Evolutionary conservation across 2,329 filamentous ascomycete species (phyloP), one percentile per base, ranked within the genome.

Genomic region (Verticillium nubilum): DNA sequence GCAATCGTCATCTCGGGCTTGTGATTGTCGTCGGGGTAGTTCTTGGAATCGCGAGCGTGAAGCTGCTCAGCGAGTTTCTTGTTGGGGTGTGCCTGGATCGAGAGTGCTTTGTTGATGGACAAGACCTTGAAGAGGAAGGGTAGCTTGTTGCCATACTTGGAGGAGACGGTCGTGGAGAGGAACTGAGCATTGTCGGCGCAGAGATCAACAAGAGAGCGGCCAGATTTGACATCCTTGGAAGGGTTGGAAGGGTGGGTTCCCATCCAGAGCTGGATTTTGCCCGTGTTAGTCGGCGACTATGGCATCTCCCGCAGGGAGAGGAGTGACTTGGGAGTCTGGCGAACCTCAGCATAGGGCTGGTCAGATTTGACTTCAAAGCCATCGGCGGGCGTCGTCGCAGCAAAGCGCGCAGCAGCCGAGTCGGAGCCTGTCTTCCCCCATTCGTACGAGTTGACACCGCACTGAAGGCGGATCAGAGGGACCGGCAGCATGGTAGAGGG

Each of bases 1-100:
- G 95, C 95, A 73, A 99, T 97, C 63, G 95, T 93, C 95, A 99
- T 99, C 77, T 99, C 95, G 33, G 95, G 95, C 78, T 99, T 99
- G 82, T 99, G 95, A 78, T 99, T 99, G 79, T 98, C 94, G 80
- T 99, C 92, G 60, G 94, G 95, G 72, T 99, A 99, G 80, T 99
- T 96, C 76, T 91, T 91, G 55, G 92, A 84, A 71, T 99, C 94
- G 63, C 83, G 86, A 42, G 87, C 85, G 73, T 98, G 95, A 29
- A 99, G 80, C 72, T 92, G 79, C 77, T 96, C 94, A 57, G 95
- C 95, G 15, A 79, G 87, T 76, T 90, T 91, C 84, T 97, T 97
- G 79, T 97, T 96, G 57, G 92, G 92, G 67, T 99, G 95, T 26
- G 95, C 95, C 75, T 99, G 95, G 68, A 99, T 98, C 63, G 92